These are phyloP conservation scores for Xylaria castorea DNA, from an alignment of 495 filamentous ascomycete genomes.

Conservation along the genomic window DNA sequence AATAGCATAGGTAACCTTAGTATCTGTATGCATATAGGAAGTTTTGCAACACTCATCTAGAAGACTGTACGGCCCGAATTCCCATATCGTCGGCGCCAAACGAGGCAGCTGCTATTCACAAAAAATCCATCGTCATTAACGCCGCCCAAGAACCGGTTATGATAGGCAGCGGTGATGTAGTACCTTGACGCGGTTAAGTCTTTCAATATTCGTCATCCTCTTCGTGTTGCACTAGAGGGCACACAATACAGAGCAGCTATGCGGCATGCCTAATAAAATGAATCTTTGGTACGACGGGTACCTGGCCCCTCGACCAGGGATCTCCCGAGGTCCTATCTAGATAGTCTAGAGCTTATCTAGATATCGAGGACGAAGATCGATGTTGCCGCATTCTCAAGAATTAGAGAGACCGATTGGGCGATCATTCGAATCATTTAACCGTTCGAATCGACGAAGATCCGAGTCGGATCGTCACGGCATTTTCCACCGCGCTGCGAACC, in stretches of 20 bases:
- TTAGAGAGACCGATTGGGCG: slow-evolving; percentile 20
- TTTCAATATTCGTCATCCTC: not conserved
- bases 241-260: not conserved
- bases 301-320: not conserved
- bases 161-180: not conserved
- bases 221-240: not conserved
- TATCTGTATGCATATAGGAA: not conserved
- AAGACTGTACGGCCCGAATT: not conserved
- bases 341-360: not conserved
- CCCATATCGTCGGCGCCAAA: not conserved
- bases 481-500: not conserved
- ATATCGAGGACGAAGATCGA: not conserved
- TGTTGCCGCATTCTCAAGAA: not conserved
- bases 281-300: not conserved
- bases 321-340: no score
- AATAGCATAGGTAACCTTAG: not conserved
- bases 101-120: not conserved
- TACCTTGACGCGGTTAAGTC: not conserved
- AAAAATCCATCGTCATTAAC: not conserved
- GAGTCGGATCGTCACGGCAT: slow-evolving; percentile 31
- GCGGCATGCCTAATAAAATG: not conserved
- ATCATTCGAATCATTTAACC: slow-evolving; percentile 26
- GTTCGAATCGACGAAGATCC: slow-evolving; percentile 33
- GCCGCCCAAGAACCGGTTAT: not conserved
- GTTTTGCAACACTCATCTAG: not conserved